phyloP scores from a whole-genome alignment of 768 basidiomycete species.

The Boletus rubescentipes region DNA sequence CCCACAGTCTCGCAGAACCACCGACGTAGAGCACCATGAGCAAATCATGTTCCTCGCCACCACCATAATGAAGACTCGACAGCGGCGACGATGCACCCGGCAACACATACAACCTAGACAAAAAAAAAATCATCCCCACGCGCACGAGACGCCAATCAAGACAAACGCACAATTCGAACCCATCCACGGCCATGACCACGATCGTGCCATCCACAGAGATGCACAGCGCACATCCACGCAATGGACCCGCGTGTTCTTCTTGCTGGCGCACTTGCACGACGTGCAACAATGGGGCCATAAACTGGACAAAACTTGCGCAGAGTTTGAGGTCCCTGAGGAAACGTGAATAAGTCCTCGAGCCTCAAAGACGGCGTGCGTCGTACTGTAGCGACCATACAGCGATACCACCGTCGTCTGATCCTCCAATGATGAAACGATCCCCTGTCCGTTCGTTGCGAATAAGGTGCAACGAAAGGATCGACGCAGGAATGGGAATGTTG shows the following conservation, averaged over 20 bases:
- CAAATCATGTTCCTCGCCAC: conserved; percentile 49
- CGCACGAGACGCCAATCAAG: not conserved
- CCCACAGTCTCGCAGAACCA: conserved; percentile 83
- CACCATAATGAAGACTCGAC: conserved; percentile 58
- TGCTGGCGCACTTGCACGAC: conserved; percentile 53
- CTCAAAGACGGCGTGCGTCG: conserved; percentile 17
- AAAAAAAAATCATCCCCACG: conserved; percentile 1
- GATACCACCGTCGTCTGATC: conserved; percentile 76
- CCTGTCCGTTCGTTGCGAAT: conserved; percentile 58
- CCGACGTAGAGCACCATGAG: conserved; percentile 75
- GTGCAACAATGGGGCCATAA: conserved; percentile 59
- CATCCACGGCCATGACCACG: conserved; percentile 72
- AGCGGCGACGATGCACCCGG: conserved; percentile 79
- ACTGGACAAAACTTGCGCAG: conserved; percentile 70
- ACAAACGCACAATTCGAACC: conserved; percentile 70
- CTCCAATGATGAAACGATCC: conserved; percentile 67
- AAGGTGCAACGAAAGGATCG: conserved; percentile 45
- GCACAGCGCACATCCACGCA: conserved; percentile 71
- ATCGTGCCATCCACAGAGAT: conserved; percentile 79
- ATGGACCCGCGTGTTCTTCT: conserved; percentile 49
- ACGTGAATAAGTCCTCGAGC: not conserved
- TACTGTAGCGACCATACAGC: conserved; percentile 72
- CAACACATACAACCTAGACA: conserved; percentile 67
- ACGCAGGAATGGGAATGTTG: conserved; percentile 46
- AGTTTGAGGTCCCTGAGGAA: conserved; percentile 57